Conservation (phyloP, 352 stramenopile species). For the Globisporangium nagaii region DNA sequence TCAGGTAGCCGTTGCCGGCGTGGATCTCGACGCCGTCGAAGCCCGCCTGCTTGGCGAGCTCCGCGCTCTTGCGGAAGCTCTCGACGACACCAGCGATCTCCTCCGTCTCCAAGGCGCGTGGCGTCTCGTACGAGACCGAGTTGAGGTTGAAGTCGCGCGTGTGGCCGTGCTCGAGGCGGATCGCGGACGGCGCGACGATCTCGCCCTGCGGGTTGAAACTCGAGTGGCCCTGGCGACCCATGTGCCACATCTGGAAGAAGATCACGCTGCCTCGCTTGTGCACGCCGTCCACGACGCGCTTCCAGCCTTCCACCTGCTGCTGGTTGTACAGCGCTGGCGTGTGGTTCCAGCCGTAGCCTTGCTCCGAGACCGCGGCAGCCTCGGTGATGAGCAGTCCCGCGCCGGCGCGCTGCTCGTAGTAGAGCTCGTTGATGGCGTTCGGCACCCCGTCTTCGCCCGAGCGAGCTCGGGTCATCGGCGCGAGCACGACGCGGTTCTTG, state of each 20-base stretch:
- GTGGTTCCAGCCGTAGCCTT: conserved; percentile 7
- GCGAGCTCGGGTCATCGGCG: conserved; percentile 17
- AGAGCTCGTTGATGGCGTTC: conserved; percentile 27
- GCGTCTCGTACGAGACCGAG: neutral
- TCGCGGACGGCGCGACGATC: neutral
- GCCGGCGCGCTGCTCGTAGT: conserved; percentile 23
- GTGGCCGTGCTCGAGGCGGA: conserved; percentile 10
- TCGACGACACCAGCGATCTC: neutral
- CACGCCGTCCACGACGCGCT: conserved; percentile 19
- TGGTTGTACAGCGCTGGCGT: conserved; percentile 21
- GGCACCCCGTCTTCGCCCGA: neutral
- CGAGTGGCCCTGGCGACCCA: conserved; percentile 37
- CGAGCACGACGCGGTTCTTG: conserved; percentile 26
- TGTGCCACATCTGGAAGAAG: conserved; percentile 60
- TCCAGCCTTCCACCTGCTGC: neutral
- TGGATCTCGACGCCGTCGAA: conserved; percentile 57
- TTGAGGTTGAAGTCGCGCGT: neutral
- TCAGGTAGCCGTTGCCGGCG: conserved; percentile 76
- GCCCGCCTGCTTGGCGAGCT: neutral
- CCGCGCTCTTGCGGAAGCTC: neutral
- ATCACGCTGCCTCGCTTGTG: conserved; percentile 44
- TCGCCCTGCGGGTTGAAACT: conserved; percentile 19
- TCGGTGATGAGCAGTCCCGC: conserved; percentile 28
- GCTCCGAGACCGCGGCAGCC: conserved; percentile 1
- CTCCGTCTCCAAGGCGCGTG: neutral